phyloP scores from a whole-genome alignment of 208 protist species.

The Strigomonas culicis region DNA sequence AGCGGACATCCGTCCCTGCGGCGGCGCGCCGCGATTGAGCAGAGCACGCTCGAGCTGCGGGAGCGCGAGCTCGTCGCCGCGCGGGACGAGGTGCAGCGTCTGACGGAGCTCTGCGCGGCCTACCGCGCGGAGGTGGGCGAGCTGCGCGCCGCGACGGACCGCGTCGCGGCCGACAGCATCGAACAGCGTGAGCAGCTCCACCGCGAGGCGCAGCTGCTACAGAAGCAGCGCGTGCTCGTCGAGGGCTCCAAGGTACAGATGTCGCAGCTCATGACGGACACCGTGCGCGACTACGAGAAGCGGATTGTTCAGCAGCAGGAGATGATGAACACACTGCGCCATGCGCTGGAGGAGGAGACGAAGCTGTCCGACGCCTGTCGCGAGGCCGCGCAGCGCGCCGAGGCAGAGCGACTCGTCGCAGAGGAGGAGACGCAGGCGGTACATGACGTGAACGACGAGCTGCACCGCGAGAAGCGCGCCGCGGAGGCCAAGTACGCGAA shows the following conservation, averaged over 20 bases:
- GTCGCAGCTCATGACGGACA: constrained; percentile 18
- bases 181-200: constrained; percentile 20
- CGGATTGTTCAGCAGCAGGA: constrained; percentile 61
- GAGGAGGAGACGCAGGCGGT: constrained; percentile 30
- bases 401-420: constrained; percentile 26
- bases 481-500: background rate
- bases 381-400: constrained; percentile 27
- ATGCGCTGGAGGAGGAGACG: constrained; percentile 55
- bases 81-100: constrained; percentile 2
- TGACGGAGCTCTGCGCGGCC: constrained; percentile 38
- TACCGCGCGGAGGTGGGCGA: constrained; percentile 47
- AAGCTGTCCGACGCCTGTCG: constrained; percentile 42
- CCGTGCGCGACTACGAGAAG: constrained; percentile 39
- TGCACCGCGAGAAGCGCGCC: constrained; percentile 20
- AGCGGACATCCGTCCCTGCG: background rate
- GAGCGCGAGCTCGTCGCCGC: constrained; percentile 2
- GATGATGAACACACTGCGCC: constrained; percentile 47
- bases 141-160: constrained; percentile 38
- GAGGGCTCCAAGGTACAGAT: constrained; percentile 21
- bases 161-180: constrained; percentile 13
- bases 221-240: background rate
- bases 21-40: background rate
- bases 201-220: constrained; percentile 16
- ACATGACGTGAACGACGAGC: constrained; percentile 21
- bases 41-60: constrained; percentile 15